Evolutionary conservation across 768 basidiomycete genomes (phyloP).

Genomic region (Lentinula raphanica): DNA sequence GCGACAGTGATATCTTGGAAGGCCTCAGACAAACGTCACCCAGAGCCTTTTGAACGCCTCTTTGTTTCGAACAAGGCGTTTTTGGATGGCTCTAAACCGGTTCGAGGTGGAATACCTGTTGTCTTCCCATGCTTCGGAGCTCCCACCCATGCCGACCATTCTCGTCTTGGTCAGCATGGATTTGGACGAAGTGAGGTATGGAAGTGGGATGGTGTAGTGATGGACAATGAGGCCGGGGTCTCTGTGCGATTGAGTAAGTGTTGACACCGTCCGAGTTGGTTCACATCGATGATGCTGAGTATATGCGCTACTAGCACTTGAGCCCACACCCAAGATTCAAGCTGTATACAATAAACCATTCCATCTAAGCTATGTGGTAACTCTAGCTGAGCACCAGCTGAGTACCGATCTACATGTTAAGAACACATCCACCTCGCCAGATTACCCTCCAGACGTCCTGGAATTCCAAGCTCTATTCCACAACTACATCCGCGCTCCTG

Average conservation of each 20-base stretch:
- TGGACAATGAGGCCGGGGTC: conserved; percentile 66
- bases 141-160: conserved; percentile 69
- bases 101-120: conserved; percentile 50
- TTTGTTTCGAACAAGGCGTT: conserved; percentile 79
- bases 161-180: conserved; percentile 77
- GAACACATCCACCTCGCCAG: conserved; percentile 51
- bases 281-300: conserved; percentile 3
- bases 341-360: conserved; percentile 61
- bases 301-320: conserved; percentile 47
- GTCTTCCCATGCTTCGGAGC: conserved; percentile 90
- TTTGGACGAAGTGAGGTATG: conserved; percentile 81
- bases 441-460: conserved; percentile 38
- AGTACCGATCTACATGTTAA: conserved; percentile 76
- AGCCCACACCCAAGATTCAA: conserved; percentile 53
- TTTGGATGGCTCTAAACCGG: conserved; percentile 69
- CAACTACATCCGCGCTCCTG: conserved; percentile 74
- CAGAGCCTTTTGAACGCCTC: conserved; percentile 55
- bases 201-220: conserved; percentile 57
- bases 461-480: conserved; percentile 94
- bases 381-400: conserved; percentile 67
- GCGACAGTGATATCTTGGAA: conserved; percentile 90
- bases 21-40: conserved; percentile 31
- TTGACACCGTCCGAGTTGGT: neutral
- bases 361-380: conserved; percentile 75
- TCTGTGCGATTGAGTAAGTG: conserved; percentile 73